Percentiles rank a stretch among this genome's conserved stretches.
These are phyloP conservation scores for Neurospora sp. DNA, from an alignment of 2,329 filamentous ascomycete species.

Conservation along the genomic window DNA sequence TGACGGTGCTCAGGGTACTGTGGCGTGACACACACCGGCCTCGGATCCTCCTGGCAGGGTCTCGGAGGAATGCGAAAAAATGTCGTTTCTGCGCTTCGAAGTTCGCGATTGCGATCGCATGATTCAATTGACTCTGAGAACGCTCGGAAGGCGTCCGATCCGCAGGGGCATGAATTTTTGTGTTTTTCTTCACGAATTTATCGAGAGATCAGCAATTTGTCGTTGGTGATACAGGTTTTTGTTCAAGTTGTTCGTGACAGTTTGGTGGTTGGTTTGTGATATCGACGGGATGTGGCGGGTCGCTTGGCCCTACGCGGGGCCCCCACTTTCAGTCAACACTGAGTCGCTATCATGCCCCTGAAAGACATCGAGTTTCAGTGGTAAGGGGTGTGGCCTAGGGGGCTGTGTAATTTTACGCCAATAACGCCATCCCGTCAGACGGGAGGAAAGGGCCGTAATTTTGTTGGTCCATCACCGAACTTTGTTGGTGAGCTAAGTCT, in stretches of 20 bases:
- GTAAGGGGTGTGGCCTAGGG: neutral
- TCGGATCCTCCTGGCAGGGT: neutral
- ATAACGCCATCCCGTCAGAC: neutral
- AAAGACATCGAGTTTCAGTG: neutral
- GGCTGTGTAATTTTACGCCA: neutral
- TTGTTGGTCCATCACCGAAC: neutral
- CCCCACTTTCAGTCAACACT: neutral
- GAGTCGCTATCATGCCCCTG: neutral
- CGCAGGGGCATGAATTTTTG: neutral
- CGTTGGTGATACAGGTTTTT: neutral
- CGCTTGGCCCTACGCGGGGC: neutral
- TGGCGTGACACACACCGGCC: neutral
- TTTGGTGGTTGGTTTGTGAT: neutral
- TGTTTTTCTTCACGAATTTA: neutral
- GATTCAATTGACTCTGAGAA: neutral
- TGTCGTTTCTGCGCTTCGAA: neutral
- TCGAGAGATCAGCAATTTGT: neutral
- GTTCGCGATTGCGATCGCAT: neutral
- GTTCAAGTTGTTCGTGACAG: neutral
- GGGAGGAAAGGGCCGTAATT: neutral
- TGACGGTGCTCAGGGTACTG: neutral
- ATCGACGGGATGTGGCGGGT: neutral
- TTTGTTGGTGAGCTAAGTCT: neutral
- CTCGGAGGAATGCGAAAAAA: neutral
- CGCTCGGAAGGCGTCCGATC: neutral